phyloP scores from a whole-genome alignment of 2,329 filamentous ascomycete genomes.

The Podosphaera fusca region DNA sequence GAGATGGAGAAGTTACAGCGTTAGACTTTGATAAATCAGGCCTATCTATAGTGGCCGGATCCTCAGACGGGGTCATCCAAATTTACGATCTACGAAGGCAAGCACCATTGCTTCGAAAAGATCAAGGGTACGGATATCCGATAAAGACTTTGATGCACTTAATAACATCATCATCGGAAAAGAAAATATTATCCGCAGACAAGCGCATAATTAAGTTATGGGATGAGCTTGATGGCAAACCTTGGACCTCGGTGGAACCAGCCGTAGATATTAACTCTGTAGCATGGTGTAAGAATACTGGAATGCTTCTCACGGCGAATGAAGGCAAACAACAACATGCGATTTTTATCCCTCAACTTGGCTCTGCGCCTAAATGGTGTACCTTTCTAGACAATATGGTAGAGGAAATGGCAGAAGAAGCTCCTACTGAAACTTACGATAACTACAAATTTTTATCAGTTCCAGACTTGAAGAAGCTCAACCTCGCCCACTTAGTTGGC shows the following conservation, averaged over 20 bases:
- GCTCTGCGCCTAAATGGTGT: slow-evolving; percentile 86
- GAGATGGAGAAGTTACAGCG: slow-evolving; percentile 58
- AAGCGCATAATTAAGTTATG: slow-evolving; percentile 95
- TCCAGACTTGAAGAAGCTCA: slow-evolving; percentile 65
- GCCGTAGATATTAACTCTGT: slow-evolving; percentile 88
- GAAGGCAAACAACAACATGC: slow-evolving; percentile 88
- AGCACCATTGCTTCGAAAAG: slow-evolving; percentile 65
- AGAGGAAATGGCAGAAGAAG: slow-evolving; percentile 88
- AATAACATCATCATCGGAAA: slow-evolving; percentile 50
- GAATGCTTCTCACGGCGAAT: slow-evolving; percentile 92
- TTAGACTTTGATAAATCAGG: slow-evolving; percentile 70
- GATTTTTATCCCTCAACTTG: slow-evolving; percentile 85
- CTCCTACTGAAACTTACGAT: slow-evolving; percentile 67
- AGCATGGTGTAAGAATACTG: slow-evolving; percentile 73
- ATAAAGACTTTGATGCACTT: slow-evolving; percentile 63
- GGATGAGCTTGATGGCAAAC: slow-evolving; percentile 59
- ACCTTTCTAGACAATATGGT: slow-evolving; percentile 92
- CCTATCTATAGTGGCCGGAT: slow-evolving; percentile 64
- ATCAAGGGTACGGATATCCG: slow-evolving; percentile 85
- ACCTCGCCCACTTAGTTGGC: slow-evolving; percentile 70
- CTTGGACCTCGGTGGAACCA: slow-evolving; percentile 91
- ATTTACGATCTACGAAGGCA: slow-evolving; percentile 84
- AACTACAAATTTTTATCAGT: slow-evolving; percentile 97
- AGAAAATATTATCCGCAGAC: slow-evolving; percentile 78
- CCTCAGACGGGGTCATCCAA: slow-evolving; percentile 69